Conservation (phyloP, 306 rosid species). For the Coriaria nepalensis region DNA sequence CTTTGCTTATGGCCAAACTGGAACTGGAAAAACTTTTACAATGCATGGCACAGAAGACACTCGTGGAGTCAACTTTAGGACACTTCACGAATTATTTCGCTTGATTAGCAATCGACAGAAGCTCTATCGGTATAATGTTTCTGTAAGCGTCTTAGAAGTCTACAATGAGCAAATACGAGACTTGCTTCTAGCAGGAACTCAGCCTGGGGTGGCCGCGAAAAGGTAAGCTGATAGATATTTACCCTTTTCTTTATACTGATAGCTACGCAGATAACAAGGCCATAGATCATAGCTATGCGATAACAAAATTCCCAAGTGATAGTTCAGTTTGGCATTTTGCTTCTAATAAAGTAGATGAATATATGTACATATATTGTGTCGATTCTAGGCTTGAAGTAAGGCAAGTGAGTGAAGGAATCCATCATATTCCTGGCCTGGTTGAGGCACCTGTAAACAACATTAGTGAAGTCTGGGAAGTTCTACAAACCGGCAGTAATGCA, state of each 20-base stretch:
- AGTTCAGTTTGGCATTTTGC: too few species aligned
- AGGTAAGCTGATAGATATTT: slow-evolving; percentile 30
- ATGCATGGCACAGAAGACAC: slow-evolving; percentile 87
- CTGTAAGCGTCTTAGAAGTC: slow-evolving; percentile 91
- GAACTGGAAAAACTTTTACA: slow-evolving; percentile 91
- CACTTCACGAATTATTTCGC: slow-evolving; percentile 71
- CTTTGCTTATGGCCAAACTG: slow-evolving; percentile 94
- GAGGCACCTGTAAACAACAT: slow-evolving; percentile 81
- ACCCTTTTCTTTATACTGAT: slow-evolving; percentile 8
- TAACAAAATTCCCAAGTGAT: too few species aligned
- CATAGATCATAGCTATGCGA: background rate
- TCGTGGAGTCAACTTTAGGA: slow-evolving; percentile 93
- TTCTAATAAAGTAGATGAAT: background rate
- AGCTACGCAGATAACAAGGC: background rate
- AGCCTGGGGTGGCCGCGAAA: slow-evolving; percentile 45
- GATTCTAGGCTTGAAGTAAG: slow-evolving; percentile 65
- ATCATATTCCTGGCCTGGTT: slow-evolving; percentile 81
- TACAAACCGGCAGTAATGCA: slow-evolving; percentile 91
- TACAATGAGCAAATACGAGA: slow-evolving; percentile 96
- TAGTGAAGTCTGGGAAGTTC: slow-evolving; percentile 93
- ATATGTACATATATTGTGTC: slow-evolving; percentile 8
- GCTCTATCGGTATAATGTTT: slow-evolving; percentile 43
- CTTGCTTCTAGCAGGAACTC: slow-evolving; percentile 64
- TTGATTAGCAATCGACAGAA: slow-evolving; percentile 46
- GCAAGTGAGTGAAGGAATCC: slow-evolving; percentile 83